phyloP scores from a whole-genome alignment of 495 filamentous ascomycete species.

The Parathielavia hyrcaniae region DNA sequence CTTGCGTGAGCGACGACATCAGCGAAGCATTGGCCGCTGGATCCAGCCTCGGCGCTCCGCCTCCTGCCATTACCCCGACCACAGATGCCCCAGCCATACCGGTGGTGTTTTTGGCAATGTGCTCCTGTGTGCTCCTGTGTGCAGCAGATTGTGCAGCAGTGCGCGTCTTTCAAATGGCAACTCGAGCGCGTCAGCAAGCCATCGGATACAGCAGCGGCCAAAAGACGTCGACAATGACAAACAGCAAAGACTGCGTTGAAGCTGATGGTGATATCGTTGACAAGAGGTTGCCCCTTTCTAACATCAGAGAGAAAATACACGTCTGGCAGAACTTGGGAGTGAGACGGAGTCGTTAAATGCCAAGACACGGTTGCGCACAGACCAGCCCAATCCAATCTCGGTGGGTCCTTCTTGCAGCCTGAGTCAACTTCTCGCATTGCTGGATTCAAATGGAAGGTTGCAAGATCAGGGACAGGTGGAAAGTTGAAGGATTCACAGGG shows the following conservation, averaged over 20 bases:
- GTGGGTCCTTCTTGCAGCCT: neutral
- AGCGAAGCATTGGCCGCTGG: constrained; percentile 7
- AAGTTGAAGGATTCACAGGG: neutral
- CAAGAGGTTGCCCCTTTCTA: neutral
- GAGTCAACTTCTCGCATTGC: too few species aligned
- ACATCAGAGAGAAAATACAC: constrained; percentile 3
- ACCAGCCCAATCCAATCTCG: neutral
- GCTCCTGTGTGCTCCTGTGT: neutral
- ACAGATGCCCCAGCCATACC: constrained; percentile 24
- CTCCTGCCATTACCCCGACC: constrained; percentile 14
- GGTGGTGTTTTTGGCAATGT: neutral
- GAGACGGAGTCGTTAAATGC: neutral
- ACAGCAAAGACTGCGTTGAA: neutral
- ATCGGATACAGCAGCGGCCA: constrained; percentile 5
- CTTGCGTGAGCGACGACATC: constrained; percentile 22
- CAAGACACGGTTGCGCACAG: neutral
- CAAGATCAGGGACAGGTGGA: neutral
- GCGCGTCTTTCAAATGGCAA: constrained; percentile 1
- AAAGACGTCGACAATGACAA: neutral
- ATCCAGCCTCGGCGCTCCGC: constrained; percentile 1
- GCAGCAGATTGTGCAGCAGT: neutral
- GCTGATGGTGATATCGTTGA: neutral
- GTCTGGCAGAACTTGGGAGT: neutral
- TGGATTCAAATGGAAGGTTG: neutral
- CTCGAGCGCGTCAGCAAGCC: constrained; percentile 11